Percentiles rank a stretch among this genome's conserved stretches.
phyloP scores from a whole-genome alignment of 1,139 yeast species.

The Candida dubliniensis region DNA sequence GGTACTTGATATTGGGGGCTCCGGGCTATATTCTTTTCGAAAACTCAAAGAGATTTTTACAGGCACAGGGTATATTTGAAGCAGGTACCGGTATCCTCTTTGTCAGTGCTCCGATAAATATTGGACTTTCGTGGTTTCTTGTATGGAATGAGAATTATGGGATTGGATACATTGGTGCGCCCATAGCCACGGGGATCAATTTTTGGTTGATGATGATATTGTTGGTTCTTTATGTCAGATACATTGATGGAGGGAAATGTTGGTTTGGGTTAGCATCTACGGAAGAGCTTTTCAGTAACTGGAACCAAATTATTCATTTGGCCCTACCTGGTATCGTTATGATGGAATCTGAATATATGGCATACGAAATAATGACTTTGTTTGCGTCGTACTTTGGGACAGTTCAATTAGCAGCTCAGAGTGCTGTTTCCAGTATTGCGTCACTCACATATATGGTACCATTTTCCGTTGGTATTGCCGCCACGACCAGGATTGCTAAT shows the following conservation, averaged over 20 bases:
- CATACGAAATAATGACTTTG: conserved; percentile 70
- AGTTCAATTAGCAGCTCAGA: conserved; percentile 81
- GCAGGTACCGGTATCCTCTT: conserved; percentile 82
- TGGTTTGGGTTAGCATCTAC: conserved; percentile 62
- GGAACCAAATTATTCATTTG: conserved; percentile 58
- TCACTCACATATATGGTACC: conserved; percentile 84
- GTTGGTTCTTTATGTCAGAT: conserved; percentile 53
- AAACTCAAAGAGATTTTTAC: conserved; percentile 76
- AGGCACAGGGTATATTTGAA: conserved; percentile 90
- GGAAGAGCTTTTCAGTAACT: conserved; percentile 51
- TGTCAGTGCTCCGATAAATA: conserved; percentile 78
- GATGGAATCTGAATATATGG: conserved; percentile 73
- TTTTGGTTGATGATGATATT: conserved; percentile 68
- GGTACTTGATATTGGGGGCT: conserved; percentile 69
- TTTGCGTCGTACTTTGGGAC: conserved; percentile 83
- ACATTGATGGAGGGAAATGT: conserved; percentile 65
- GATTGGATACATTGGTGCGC: conserved; percentile 69
- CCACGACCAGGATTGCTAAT: conserved; percentile 85
- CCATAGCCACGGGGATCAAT: conserved; percentile 67
- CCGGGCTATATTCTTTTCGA: conserved; percentile 87
- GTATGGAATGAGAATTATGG: conserved; percentile 72
- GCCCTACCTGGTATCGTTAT: conserved; percentile 75
- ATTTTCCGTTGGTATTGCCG: conserved; percentile 84
- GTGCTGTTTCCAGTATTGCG: conserved; percentile 80
- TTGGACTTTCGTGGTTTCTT: conserved; percentile 66